phyloP scores from a whole-genome alignment of 2,329 filamentous ascomycete species.

The Emmonsia crescens region DNA sequence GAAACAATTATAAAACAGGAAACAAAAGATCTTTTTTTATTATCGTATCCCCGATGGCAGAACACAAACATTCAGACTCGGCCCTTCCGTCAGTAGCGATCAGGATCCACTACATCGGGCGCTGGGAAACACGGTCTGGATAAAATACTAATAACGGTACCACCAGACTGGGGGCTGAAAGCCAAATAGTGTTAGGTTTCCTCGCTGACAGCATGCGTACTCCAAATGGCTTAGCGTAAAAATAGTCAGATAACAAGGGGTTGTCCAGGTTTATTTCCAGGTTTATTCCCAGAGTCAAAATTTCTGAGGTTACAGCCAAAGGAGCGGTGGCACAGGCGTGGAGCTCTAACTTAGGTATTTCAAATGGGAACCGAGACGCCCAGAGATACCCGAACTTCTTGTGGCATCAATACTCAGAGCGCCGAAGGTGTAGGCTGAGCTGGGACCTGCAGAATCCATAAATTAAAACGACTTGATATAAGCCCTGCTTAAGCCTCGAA shows the following conservation, averaged over 20 bases:
- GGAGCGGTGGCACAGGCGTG: background rate
- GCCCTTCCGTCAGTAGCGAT: background rate
- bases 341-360: background rate
- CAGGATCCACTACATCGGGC: background rate
- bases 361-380: background rate
- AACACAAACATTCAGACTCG: background rate
- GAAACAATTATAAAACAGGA: background rate
- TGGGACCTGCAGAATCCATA: background rate
- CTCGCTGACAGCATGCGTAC: background rate
- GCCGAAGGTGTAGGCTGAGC: background rate
- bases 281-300: background rate
- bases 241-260: background rate
- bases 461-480: background rate
- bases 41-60: background rate
- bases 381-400: background rate
- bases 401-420: background rate
- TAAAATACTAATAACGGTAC: background rate
- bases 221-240: background rate
- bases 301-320: background rate
- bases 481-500: background rate
- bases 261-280: background rate
- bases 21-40: background rate
- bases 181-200: background rate
- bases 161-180: constrained; percentile 2
- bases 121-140: background rate